phyloP scores from a whole-genome alignment of 495 filamentous ascomycete genomes.

The Neurospora tetraspora region DNA sequence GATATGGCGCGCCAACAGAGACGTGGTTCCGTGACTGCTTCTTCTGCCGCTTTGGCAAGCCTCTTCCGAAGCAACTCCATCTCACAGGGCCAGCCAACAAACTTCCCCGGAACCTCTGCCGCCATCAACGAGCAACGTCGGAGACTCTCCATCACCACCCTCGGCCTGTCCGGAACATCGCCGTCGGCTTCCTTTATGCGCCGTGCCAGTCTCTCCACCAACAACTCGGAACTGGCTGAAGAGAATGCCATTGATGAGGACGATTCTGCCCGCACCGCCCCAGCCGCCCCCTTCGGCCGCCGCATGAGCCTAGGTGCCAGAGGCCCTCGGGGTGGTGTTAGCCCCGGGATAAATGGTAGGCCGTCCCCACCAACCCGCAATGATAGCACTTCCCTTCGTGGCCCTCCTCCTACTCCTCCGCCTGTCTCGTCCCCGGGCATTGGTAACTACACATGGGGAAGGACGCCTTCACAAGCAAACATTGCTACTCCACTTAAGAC shows the following conservation, averaged over 20 bases:
- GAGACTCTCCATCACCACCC: constrained; percentile 76
- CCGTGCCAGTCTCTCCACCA: constrained; percentile 66
- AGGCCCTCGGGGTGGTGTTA: constrained; percentile 29
- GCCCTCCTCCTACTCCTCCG: constrained; percentile 17
- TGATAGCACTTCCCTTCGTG: constrained; percentile 12
- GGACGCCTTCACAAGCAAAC: constrained; percentile 39
- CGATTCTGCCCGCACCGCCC: constrained; percentile 41
- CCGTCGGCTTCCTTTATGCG: constrained; percentile 49
- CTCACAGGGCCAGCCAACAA: constrained; percentile 27
- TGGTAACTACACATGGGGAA: constrained; percentile 23
- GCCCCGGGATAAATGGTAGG: constrained; percentile 42
- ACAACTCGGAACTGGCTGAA: constrained; percentile 66
- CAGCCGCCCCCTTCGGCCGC: constrained; percentile 68
- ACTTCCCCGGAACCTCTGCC: constrained; percentile 50
- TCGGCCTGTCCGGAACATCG: constrained; percentile 71
- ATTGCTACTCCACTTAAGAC: constrained; percentile 41
- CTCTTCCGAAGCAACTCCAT: constrained; percentile 44
- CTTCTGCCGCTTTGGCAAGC: constrained; percentile 40
- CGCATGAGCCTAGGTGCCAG: constrained; percentile 82
- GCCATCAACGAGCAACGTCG: constrained; percentile 66
- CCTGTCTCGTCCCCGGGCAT: constrained; percentile 4
- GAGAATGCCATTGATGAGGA: constrained; percentile 82
- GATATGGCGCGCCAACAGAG: constrained; percentile 33
- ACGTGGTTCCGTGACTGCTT: constrained; percentile 41
- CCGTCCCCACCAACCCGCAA: constrained; percentile 20